phyloP scores from a whole-genome alignment of 2,329 filamentous ascomycete genomes.

The Fonsecaea monophora region DNA sequence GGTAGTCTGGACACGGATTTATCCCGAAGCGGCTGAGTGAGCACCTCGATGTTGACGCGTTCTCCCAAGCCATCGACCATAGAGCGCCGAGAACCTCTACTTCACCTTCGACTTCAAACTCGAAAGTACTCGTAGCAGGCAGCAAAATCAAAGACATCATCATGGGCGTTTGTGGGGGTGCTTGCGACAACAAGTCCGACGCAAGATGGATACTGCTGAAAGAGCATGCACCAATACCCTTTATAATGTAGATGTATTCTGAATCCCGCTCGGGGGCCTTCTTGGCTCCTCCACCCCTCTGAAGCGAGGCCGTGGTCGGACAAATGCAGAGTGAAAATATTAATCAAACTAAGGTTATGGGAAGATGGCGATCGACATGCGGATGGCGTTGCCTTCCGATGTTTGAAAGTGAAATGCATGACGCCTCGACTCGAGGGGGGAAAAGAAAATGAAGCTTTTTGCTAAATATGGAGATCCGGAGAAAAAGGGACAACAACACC shows the following conservation, averaged over 20 bases:
- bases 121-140: background rate
- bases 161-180: background rate
- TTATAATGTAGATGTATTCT: background rate
- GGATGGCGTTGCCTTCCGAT: background rate
- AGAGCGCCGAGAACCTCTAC: too few relatives aligned
- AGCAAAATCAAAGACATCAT: background rate
- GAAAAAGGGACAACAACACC: background rate
- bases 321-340: background rate
- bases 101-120: background rate
- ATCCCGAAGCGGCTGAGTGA: conserved; percentile 26
- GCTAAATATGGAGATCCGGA: background rate
- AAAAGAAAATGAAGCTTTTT: background rate
- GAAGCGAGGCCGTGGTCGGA: background rate
- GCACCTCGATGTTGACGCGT: background rate
- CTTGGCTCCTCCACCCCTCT: background rate
- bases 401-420: background rate
- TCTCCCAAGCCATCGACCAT: background rate
- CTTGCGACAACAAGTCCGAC: background rate
- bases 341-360: background rate
- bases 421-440: background rate
- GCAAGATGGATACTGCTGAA: background rate
- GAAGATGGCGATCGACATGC: background rate
- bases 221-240: background rate
- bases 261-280: background rate
- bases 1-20: conserved; percentile 55